These are phyloP conservation scores for Pseudoturritis turrita DNA, from an alignment of 345 rosid genomes.

Conservation along the genomic window DNA sequence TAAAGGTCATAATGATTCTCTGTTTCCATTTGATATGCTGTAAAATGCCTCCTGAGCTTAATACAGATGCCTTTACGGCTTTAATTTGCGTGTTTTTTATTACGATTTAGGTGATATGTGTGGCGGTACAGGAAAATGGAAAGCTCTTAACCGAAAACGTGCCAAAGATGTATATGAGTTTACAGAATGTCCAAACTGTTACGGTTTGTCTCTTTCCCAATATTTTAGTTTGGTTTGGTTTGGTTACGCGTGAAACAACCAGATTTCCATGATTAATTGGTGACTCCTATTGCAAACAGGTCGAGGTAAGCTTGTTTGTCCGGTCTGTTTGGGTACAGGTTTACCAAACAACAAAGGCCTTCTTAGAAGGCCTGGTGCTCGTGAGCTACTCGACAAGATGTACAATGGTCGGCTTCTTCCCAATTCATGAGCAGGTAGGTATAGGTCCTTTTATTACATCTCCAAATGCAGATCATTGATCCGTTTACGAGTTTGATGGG, in stretches of 20 bases:
- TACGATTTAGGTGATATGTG: slow-evolving; percentile 85
- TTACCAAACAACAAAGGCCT: slow-evolving; percentile 91
- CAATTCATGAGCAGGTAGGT: slow-evolving; percentile 46
- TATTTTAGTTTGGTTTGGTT: not conserved
- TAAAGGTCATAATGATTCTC: not conserved
- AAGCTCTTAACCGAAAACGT: slow-evolving; percentile 89
- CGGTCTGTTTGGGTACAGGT: slow-evolving; percentile 90
- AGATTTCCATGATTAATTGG: not conserved
- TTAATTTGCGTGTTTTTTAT: not conserved
- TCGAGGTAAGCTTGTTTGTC: slow-evolving; percentile 93
- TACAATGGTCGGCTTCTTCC: slow-evolving; percentile 84
- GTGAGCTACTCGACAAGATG: slow-evolving; percentile 85
- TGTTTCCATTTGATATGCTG: not conserved
- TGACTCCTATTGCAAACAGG: slow-evolving; percentile 42
- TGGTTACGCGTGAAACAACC: not conserved
- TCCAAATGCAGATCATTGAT: not conserved
- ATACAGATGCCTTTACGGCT: not conserved
- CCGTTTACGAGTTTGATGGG: not conserved
- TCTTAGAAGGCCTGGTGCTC: slow-evolving; percentile 86
- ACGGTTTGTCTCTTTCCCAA: slow-evolving; percentile 44
- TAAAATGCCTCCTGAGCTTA: not conserved
- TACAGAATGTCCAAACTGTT: slow-evolving; percentile 94
- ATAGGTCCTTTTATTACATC: not conserved
- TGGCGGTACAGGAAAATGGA: slow-evolving; percentile 99
- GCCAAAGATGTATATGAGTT: slow-evolving; percentile 97